phyloP scores from a whole-genome alignment of 1,284 basidiomycete species.

The Sphaerobolus stellatus region DNA sequence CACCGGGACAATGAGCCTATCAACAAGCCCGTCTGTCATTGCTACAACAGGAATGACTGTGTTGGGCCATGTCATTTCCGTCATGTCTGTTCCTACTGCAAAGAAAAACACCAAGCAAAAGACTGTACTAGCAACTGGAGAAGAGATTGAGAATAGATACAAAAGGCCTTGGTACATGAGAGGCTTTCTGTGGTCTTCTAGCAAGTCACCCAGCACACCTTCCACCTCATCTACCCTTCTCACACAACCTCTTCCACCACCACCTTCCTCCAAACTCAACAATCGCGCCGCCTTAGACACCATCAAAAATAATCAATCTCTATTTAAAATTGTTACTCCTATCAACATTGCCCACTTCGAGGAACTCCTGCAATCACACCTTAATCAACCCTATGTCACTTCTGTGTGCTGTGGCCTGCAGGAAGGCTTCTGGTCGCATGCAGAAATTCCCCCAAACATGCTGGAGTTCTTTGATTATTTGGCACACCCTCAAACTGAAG shows the following conservation, averaged over 20 bases:
- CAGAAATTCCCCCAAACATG: conserved; percentile 9
- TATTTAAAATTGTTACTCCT: conserved; percentile 38
- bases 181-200: conserved; percentile 9
- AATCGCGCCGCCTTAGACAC: conserved; percentile 22
- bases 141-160: neutral
- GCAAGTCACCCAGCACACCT: neutral
- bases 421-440: conserved; percentile 22
- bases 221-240: conserved; percentile 22
- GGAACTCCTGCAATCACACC: conserved; percentile 20
- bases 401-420: conserved; percentile 13
- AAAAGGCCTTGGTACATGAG: conserved; percentile 2
- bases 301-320: conserved; percentile 21
- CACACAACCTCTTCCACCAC: conserved; percentile 19
- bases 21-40: too few species aligned
- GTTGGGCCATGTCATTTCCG: neutral
- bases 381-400: conserved; percentile 18
- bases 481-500: neutral
- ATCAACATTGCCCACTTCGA: conserved; percentile 34
- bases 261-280: conserved; percentile 13
- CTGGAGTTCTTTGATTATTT: conserved; percentile 18
- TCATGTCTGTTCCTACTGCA: neutral
- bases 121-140: neutral
- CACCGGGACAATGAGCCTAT: too few species aligned
- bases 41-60: too few species aligned
- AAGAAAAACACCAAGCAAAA: neutral